These are phyloP conservation scores for Suillus fuscotomentosus DNA, from an alignment of 768 basidiomycete genomes.

Conservation along the genomic window DNA sequence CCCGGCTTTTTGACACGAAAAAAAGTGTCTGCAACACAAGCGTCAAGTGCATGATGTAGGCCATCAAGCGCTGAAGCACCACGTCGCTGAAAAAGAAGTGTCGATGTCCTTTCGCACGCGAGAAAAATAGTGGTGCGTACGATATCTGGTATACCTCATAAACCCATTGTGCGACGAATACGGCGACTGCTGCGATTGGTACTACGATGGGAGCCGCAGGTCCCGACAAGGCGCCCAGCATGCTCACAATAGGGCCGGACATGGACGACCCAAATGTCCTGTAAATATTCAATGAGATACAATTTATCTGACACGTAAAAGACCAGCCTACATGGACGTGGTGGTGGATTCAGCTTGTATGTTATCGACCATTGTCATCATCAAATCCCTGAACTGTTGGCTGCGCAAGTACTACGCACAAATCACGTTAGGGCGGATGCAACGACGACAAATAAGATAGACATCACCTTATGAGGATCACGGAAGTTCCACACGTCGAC, in stretches of 20 bases:
- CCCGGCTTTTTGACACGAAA: neutral
- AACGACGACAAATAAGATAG: too few relatives aligned
- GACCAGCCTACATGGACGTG: too few relatives aligned
- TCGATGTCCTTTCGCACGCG: neutral
- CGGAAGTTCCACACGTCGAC: constrained; percentile 17
- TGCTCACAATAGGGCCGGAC: neutral
- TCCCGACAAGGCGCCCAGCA: neutral
- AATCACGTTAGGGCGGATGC: too few relatives aligned
- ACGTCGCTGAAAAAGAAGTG: neutral
- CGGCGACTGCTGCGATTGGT: neutral
- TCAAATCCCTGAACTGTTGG: too few relatives aligned
- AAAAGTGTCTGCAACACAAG: constrained; percentile 22
- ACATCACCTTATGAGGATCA: constrained; percentile 1
- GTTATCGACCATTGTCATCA: too few relatives aligned
- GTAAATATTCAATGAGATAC: neutral
- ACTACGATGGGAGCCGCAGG: constrained; percentile 1
- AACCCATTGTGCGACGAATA: neutral
- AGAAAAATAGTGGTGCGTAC: neutral
- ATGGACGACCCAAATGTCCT: neutral
- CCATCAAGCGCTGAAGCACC: constrained; percentile 18
- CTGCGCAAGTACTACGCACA: too few relatives aligned
- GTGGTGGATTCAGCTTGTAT: too few relatives aligned
- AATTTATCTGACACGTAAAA: neutral
- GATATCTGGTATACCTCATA: constrained; percentile 1
- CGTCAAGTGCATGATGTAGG: constrained; percentile 25